Base-by-base conservation (phyloP, 2,329 filamentous ascomycete species). In the Myotisia sp. region DNA sequence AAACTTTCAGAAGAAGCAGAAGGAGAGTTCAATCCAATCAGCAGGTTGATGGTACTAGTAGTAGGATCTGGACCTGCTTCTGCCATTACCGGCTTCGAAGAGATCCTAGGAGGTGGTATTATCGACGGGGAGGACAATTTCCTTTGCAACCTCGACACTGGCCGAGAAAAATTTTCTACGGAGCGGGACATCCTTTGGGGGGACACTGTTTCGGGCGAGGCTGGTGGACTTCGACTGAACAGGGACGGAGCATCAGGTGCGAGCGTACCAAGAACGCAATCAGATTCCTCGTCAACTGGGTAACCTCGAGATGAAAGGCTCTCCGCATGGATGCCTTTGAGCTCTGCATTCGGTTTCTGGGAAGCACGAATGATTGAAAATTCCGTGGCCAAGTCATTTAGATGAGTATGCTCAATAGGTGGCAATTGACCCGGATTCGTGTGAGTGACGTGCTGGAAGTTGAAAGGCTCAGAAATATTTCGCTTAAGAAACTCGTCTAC, bases 371-470 rank as follows among this genome's bases (percentile, higher is more conserved):
- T 63, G 18, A 65, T 60, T 36, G 64, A 66, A 48, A 71, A 70
- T 41, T 69, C 65, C 5, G 62, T 62, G 18, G 63, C 63, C 13
- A 74, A 54, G 19, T 71, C 63, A 37, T 63, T 58, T 36, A 67
- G 60, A 34, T 64, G 61, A 8, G 65, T 58, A 21, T 60, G 62
- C 24, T 70, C 63, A 13, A 75, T 52, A 3, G 58, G 57, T 20
- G 66, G 60, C 37, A 74, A 63, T 37, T 75, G 66, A 16, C 64
- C 53, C 16, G 66, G 64, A 37, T 65, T 64, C 18, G 71, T 71
- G 47, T 76, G 71, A 22, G 70, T 70, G 34, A 77, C 52, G 46
- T 76, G 73, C 41, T 76, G 70, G 47, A 77, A 77, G 44, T 74
- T 69, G 51, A 73, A 77, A 1, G 73, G 73, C 37, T 65, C 64